Evolutionary conservation across 2,329 filamentous ascomycete species (phyloP).

Genomic region (Colletotrichum musae): DNA sequence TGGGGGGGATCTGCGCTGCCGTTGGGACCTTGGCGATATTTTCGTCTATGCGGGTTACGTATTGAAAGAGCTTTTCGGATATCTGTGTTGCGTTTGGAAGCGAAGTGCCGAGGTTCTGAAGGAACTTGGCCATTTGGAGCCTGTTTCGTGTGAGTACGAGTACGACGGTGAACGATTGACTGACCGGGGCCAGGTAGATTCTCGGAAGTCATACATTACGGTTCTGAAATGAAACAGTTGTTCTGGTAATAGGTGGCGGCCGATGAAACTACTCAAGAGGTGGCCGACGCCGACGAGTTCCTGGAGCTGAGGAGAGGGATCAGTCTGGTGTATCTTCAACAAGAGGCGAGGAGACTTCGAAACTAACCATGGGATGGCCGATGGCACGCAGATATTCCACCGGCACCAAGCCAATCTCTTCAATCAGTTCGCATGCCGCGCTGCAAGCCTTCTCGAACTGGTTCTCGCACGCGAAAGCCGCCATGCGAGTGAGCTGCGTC

Average conservation of each 20-base stretch:
- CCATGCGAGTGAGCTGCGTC: constrained; percentile 38
- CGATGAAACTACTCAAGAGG: constrained; percentile 41
- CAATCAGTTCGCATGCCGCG: constrained; percentile 36
- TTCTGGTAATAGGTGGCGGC: constrained; percentile 30
- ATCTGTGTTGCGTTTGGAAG: constrained; percentile 39
- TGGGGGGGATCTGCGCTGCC: background rate
- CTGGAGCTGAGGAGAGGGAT: constrained; percentile 29
- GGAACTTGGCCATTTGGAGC: constrained; percentile 38
- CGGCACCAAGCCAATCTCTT: constrained; percentile 37
- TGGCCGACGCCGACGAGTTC: constrained; percentile 42
- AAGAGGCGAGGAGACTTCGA: background rate
- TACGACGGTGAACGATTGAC: background rate
- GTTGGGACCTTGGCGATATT: constrained; percentile 11
- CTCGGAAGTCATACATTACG: constrained; percentile 31
- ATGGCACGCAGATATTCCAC: constrained; percentile 41
- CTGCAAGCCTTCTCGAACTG: constrained; percentile 40
- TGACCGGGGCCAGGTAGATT: background rate
- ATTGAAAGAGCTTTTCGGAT: constrained; percentile 33
- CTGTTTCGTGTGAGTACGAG: background rate
- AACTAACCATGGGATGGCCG: constrained; percentile 40
- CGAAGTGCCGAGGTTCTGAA: constrained; percentile 37
- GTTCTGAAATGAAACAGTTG: constrained; percentile 39
- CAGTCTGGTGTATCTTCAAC: background rate
- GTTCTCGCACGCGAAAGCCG: constrained; percentile 40
- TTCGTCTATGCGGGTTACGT: constrained; percentile 40